Evolutionary conservation across 2,329 filamentous ascomycete species (phyloP), one percentile per base, ranked within the genome.

Genomic region (Drechmeria coniospora): DNA sequence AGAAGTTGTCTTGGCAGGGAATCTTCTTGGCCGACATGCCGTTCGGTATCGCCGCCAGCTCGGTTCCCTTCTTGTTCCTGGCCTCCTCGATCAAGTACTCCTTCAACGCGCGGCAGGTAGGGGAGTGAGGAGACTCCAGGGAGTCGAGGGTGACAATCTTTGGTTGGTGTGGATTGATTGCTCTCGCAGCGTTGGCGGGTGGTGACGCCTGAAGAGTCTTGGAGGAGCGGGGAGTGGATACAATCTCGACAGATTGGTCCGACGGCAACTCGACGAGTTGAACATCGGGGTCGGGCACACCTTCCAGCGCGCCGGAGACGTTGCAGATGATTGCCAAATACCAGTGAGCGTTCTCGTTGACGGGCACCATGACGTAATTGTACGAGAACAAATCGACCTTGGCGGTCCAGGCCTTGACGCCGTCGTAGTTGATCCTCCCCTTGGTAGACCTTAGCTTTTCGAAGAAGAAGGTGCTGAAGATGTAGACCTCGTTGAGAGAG

Each of bases 291-390:
- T 37, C 24, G 13, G 39, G 29, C 3, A 36, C 23, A 14, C 27
- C 36, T 2, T 20, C 25, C 26, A 71, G 44, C 14, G 90, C 61
- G 28, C 65, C 74, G 4, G 72, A 68, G 3, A 87, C 65, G 43
- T 98, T 93, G 65, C 83, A 93, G 28, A 98, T 87, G 31, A 98
- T 87, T 10, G 83, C 84, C 38, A 95, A 60, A 52, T 90, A 95
- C 90, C 92, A 98, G 51, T 98, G 90, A 2, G 63, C 56, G 39
- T 72, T 62, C 46, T 94, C 80, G 42, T 93, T 92, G 48, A 98
- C 82, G 0, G 90, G 90, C 6, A 98, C 79, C 8, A 95, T 65
- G 32, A 95, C 74, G 48, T 86, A 94, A 46, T 93, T 82, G 41
- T 81, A 84, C 5, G 64, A 67, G 43, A 95, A 81, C 7, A 98